Evolutionary conservation across 2,329 filamentous ascomycete genomes (phyloP).

Genomic region (Dichotomopilus funicola): DNA sequence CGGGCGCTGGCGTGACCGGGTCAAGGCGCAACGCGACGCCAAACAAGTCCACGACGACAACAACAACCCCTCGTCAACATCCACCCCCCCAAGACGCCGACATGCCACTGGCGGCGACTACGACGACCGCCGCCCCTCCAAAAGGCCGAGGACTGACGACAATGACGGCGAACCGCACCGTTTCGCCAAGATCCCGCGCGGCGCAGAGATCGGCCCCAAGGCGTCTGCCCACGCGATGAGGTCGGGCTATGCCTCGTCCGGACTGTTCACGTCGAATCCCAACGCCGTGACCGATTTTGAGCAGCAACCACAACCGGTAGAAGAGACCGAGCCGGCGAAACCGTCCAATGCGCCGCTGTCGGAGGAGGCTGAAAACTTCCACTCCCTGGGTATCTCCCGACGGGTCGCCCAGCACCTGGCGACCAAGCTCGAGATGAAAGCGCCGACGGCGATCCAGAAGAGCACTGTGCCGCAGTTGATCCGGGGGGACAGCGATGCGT

Average conservation of each 20-base stretch:
- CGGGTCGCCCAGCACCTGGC: constrained; percentile 75
- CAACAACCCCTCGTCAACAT: constrained; percentile 22
- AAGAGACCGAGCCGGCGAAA: constrained; percentile 50
- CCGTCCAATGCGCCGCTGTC: constrained; percentile 88
- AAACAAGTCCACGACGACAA: constrained; percentile 28
- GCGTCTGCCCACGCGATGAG: constrained; percentile 26
- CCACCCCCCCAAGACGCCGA: constrained; percentile 19
- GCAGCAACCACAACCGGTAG: constrained; percentile 38
- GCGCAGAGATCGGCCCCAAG: constrained; percentile 24
- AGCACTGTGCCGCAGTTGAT: constrained; percentile 77
- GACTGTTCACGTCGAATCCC: constrained; percentile 88
- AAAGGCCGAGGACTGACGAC: constrained; percentile 26
- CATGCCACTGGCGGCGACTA: constrained; percentile 13
- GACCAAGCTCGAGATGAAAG: constrained; percentile 79
- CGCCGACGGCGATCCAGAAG: constrained; percentile 91
- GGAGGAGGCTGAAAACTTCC: constrained; percentile 79
- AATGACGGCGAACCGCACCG: constrained; percentile 17
- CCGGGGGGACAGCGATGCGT: constrained; percentile 78
- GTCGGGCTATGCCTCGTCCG: constrained; percentile 61
- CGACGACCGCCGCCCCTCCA: constrained; percentile 24
- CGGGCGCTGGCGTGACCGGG: constrained; percentile 86
- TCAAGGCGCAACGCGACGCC: constrained; percentile 65
- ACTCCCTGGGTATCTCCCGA: constrained; percentile 73
- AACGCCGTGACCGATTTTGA: constrained; percentile 57
- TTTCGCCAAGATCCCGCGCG: constrained; percentile 26